Percentiles rank a stretch among this genome's conserved stretches.
These are phyloP conservation scores for Lodderomyces parapsilosis DNA, from an alignment of 1,139 yeast species.

Conservation along the genomic window DNA sequence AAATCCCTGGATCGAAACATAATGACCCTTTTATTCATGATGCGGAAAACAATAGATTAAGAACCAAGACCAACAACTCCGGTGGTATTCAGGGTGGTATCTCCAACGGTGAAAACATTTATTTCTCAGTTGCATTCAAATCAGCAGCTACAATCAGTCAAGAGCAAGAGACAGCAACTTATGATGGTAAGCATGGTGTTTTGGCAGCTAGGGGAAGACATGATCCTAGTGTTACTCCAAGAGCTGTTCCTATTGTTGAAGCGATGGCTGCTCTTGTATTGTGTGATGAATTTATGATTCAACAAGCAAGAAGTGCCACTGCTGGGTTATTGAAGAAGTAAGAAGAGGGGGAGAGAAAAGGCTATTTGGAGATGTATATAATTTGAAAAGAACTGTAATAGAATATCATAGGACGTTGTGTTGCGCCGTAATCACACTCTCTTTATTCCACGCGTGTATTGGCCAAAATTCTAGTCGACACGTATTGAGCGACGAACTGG, in stretches of 20 bases:
- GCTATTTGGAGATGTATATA: not conserved
- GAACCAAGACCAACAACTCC: constrained; percentile 86
- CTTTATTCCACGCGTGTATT: not conserved
- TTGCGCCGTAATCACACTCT: not conserved
- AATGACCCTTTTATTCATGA: constrained; percentile 79
- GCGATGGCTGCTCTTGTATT: constrained; percentile 95
- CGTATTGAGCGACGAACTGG: not conserved
- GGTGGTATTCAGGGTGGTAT: constrained; percentile 99
- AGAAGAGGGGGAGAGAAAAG: no score
- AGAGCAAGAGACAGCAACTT: constrained; percentile 84
- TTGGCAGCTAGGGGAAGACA: constrained; percentile 97
- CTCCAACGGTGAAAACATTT: constrained; percentile 91
- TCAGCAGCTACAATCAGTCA: constrained; percentile 97
- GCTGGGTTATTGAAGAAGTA: constrained; percentile 18
- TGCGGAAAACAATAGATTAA: constrained; percentile 55
- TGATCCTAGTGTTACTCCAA: constrained; percentile 97
- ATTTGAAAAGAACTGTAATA: not conserved
- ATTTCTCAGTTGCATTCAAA: constrained; percentile 93
- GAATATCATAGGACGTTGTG: not conserved
- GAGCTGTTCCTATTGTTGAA: constrained; percentile 98
- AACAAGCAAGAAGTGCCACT: constrained; percentile 71
- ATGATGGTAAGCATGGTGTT: constrained; percentile 82
- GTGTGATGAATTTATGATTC: constrained; percentile 82
- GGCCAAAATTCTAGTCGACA: no score
- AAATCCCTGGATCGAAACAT: constrained; percentile 89